Conservation (phyloP, 2,329 filamentous ascomycete genomes). For the Trichoderma sp. region DNA sequence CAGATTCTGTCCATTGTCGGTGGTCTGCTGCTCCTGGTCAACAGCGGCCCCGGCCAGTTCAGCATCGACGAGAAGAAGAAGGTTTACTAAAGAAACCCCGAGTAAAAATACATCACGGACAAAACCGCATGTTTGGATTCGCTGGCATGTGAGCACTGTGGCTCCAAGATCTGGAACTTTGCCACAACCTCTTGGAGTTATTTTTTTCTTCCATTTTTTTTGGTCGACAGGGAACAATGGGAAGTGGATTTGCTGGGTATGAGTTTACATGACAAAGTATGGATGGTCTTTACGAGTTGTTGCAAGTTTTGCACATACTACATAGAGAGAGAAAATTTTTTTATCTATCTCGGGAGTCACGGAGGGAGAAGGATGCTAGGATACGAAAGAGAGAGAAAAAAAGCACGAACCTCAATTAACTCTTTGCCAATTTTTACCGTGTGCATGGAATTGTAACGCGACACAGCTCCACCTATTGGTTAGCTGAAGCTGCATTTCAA, state of each 20-base stretch:
- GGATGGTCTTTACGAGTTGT: constrained; percentile 13
- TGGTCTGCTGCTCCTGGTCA: constrained; percentile 91
- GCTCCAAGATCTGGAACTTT: constrained; percentile 16
- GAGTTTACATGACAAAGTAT: constrained; percentile 14
- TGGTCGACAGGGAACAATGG: constrained; percentile 10
- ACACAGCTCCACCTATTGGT: not conserved
- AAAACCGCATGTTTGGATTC: constrained; percentile 15
- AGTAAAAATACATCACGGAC: not conserved
- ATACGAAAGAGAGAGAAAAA: not conserved
- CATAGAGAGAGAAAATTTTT: constrained; percentile 15
- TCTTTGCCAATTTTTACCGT: not conserved
- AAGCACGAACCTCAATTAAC: not conserved
- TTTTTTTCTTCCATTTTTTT: constrained; percentile 12
- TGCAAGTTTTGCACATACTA: constrained; percentile 16
- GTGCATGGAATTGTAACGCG: not conserved
- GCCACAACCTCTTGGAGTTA: constrained; percentile 7
- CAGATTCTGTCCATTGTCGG: constrained; percentile 98
- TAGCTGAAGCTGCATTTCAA: not conserved
- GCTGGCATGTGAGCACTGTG: constrained; percentile 4
- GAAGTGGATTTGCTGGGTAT: constrained; percentile 3
- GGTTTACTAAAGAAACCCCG: constrained; percentile 68
- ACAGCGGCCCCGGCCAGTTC: constrained; percentile 97
- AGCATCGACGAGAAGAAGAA: constrained; percentile 99
- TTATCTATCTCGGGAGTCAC: not conserved
- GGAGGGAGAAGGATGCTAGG: constrained; percentile 1